phyloP scores from a whole-genome alignment of 805 yeast species.

The Hanseniaspora valbyensis region DNA sequence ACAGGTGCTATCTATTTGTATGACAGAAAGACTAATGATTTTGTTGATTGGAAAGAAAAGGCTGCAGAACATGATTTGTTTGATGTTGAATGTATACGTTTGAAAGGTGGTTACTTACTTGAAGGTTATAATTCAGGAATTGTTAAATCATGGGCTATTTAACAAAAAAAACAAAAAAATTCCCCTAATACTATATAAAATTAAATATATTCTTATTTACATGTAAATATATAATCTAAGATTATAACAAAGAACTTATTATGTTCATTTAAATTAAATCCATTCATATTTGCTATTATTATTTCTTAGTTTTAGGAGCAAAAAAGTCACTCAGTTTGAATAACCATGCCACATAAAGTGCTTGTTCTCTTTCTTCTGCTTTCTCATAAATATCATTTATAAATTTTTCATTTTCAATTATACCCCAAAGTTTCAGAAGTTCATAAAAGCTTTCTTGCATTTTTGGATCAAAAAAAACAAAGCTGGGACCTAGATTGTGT shows the following conservation, averaged over 20 bases:
- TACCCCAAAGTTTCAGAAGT: constrained; percentile 6
- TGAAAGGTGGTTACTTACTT: constrained; percentile 53
- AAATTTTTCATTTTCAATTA: constrained; percentile 8
- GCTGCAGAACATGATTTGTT: constrained; percentile 24
- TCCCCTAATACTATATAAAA: not conserved
- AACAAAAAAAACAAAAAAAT: constrained; percentile 2
- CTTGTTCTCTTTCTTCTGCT: constrained; percentile 13
- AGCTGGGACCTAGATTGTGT: not conserved
- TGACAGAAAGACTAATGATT: constrained; percentile 44
- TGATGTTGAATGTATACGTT: constrained; percentile 35
- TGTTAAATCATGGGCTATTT: constrained; percentile 55
- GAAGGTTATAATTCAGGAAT: constrained; percentile 54
- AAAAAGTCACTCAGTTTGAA: constrained; percentile 2
- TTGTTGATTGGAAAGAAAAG: constrained; percentile 24
- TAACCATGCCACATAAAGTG: constrained; percentile 8
- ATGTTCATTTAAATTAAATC: no score
- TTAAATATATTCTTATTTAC: not conserved
- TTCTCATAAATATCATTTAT: constrained; percentile 3
- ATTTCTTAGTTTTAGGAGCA: not conserved
- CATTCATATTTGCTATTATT: no score
- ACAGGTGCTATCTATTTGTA: constrained; percentile 40
- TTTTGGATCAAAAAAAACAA: constrained; percentile 7
- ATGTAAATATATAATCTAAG: not conserved
- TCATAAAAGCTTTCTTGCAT: not conserved
- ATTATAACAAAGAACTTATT: no score